These are phyloP conservation scores for Piloderma croceum DNA, from an alignment of 768 basidiomycete species.

Conservation along the genomic window DNA sequence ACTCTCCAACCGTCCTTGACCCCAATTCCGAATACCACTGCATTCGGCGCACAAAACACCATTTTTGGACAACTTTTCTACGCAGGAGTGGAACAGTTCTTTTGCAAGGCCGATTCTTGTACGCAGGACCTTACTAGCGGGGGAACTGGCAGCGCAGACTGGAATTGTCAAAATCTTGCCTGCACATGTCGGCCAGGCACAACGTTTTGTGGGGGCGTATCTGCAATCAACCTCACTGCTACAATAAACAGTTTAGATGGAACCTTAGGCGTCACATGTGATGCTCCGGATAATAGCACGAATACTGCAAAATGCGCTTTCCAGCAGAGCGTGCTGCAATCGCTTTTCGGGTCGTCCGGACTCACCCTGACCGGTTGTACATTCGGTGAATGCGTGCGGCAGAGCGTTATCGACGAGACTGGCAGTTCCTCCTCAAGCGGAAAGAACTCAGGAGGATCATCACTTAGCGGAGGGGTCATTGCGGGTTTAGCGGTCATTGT, in stretches of 20 bases:
- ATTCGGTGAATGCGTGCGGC: constrained; percentile 87
- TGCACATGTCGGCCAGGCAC: constrained; percentile 71
- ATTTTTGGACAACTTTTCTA: constrained; percentile 73
- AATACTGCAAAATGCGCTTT: constrained; percentile 64
- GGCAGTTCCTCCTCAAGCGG: constrained; percentile 28
- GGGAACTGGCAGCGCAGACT: constrained; percentile 42
- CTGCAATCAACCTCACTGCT: constrained; percentile 42
- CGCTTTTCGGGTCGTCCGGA: constrained; percentile 68
- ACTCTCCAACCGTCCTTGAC: constrained; percentile 65
- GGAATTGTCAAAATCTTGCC: constrained; percentile 66
- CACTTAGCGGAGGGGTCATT: constrained; percentile 78
- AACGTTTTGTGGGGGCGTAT: constrained; percentile 65
- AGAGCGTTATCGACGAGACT: constrained; percentile 64
- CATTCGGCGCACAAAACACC: constrained; percentile 48
- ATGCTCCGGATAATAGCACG: constrained; percentile 36
- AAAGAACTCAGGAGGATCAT: constrained; percentile 27
- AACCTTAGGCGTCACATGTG: constrained; percentile 64
- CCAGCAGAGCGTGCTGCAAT: constrained; percentile 61
- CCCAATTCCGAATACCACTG: constrained; percentile 57
- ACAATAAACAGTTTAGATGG: constrained; percentile 66
- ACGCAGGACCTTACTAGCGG: constrained; percentile 44
- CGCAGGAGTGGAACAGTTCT: constrained; percentile 83
- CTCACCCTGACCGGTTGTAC: constrained; percentile 68
- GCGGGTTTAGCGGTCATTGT: constrained; percentile 87
- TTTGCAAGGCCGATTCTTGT: constrained; percentile 70